Base-by-base conservation (phyloP, 768 basidiomycete species). In the Suillus americanus region DNA sequence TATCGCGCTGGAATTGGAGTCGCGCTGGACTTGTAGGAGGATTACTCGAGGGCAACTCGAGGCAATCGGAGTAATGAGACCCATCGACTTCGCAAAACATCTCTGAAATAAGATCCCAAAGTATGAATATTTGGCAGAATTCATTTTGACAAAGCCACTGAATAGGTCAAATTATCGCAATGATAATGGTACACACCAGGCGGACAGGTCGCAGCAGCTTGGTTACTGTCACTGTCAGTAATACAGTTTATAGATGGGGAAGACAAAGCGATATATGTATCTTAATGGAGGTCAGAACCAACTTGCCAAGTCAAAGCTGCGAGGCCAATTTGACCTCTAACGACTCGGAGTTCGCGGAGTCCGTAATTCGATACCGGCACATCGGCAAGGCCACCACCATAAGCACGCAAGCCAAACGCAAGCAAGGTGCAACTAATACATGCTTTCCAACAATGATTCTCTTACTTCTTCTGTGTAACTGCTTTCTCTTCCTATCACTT, bases 401-500 rank as follows among this genome's bases (percentile, higher is more conserved):
- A n/a, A 7, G 48, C 50, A 28, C 28, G 18, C 50, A 16, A 50
- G 40, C 40, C 7, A 30, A 30, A 28, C 28, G 18, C 33, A 33
- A 33, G n/a, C 45, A 46, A 3, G 3, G 7, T 64, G 43, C 51
- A 59, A 30, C 62, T 33, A 60, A 30, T 23, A 12, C 61, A 45
- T 46, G 46, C 16, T 38, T 23, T 53, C 43, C 28, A 62, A 57
- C 35, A 37, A 64, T 75, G 75, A 66, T 73, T 61, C 55, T 68
- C 5, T 54, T 69, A 57, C 51, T 65, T 63, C 40, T 76, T 33
- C 66, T 77, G 50, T 61, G 50, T 12, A 68, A 65, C 4, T 43
- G 64, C 59, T n/a, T 65, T 16, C 61, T 78, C 53, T 71, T 82
- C 64, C 70, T 76, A 20, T 68, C 71, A 16, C 67, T 72, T 6